Base-by-base conservation (phyloP, 805 yeast species). In the Lipomyces sp. region DNA sequence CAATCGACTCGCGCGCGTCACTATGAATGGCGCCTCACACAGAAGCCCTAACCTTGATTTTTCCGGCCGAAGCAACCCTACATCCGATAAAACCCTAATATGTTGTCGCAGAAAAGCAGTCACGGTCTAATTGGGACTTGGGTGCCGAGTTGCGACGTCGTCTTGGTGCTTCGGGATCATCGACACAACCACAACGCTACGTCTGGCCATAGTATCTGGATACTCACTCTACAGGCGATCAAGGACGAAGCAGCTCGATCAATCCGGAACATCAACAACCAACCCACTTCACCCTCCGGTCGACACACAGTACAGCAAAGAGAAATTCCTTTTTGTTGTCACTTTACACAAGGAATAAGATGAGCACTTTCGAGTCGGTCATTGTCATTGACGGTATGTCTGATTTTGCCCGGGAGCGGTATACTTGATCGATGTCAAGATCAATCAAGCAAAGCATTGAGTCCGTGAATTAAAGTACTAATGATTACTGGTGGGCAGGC, bases 381-480 rank as follows among this genome's bases (percentile, higher is more conserved):
- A 53, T 69, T 56, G 70, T 68, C 64, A 69, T 69, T 62, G 72
- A 69, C 65, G 72, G 72, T 69, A 69, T 60, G 72, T 64, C n/a
- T 15, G 50, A 18, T 50, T 39, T 24, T 29, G 15, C 37, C 54
- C 29, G 42, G 29, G 34, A 34, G 15, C 51, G 24, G 51, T 29
- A 11, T 24, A 24, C 24, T 30, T 51, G 29, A 13, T 39, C 34
- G 11, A n/a, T 34, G 33, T 53, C 24, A 42, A 10, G 48, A 42
- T 42, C 24, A 2, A 42, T 53, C 15, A 32, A 53, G 34, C 11
- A 6, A 53, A 29, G 24, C 1, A 10, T 8, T 53, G 15, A 24
- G 18, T 5, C 8, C 7, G 34, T 32, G 34, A 53, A 53, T 30
- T 32, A 32, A 32, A 53, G 55, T 29, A 18, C 34, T 32, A 53